Evolutionary conservation across 257 asterid genomes (phyloP).

Genomic region (Penstemon davidsonii): DNA sequence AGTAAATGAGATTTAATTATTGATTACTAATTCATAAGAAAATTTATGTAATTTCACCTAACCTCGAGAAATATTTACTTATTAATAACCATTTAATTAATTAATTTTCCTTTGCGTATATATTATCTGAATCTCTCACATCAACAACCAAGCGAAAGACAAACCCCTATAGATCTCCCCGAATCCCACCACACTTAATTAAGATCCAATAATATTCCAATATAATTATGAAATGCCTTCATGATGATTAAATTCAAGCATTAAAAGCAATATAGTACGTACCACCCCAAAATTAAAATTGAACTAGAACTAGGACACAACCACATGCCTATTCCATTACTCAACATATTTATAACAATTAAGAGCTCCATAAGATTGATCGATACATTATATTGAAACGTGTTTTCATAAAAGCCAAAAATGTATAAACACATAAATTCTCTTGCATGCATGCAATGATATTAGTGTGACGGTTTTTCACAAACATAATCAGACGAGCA

Average conservation of each 20-base stretch:
- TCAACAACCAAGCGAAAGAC: neutral
- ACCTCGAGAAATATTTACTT: too few relatives aligned
- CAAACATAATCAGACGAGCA: constrained; percentile 5
- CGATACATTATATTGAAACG: neutral
- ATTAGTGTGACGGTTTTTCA: neutral
- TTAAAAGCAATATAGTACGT: constrained; percentile 1
- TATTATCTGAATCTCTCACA: neutral
- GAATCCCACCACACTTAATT: neutral
- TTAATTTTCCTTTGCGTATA: too few relatives aligned
- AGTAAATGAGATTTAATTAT: too few relatives aligned
- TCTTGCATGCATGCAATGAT: neutral
- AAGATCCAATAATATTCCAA: neutral
- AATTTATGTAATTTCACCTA: too few relatives aligned
- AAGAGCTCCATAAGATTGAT: neutral
- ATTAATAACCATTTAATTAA: too few relatives aligned
- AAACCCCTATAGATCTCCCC: neutral
- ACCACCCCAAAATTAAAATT: constrained; percentile 9
- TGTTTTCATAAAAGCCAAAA: neutral
- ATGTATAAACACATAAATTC: neutral
- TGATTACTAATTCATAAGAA: too few relatives aligned
- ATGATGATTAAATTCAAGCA: constrained; percentile 1
- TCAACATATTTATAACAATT: constrained; percentile 5
- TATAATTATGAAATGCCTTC: neutral
- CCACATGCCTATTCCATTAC: constrained; percentile 19
- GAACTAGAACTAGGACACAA: constrained; percentile 11